phyloP scores from a whole-genome alignment of 1,139 yeast genomes.

The Diutina neorugosa region DNA sequence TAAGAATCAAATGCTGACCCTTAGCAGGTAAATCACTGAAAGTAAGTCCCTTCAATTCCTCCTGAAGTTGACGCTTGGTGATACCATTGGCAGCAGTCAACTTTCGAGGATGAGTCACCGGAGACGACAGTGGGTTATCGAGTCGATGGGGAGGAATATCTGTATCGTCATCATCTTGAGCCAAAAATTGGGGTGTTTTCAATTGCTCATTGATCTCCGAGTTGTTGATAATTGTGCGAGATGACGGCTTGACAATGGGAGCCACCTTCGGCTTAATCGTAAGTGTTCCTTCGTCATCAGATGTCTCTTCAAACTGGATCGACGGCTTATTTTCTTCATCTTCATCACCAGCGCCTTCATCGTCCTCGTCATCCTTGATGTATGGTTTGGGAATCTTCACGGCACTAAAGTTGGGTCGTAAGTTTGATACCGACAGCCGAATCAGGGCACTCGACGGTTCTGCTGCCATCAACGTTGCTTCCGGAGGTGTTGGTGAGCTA shows the following conservation, averaged over 20 bases:
- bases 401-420: conserved; percentile 65
- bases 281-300: conserved; percentile 8
- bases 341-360: conserved; percentile 10
- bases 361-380: conserved; percentile 47
- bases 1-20: conserved; percentile 80
- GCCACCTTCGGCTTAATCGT: background rate
- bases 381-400: conserved; percentile 52
- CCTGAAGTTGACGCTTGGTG: conserved; percentile 27
- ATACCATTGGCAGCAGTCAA: conserved; percentile 12
- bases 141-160: conserved; percentile 5
- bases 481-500: background rate
- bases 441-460: conserved; percentile 13
- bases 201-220: conserved; percentile 27
- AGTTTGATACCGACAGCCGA: conserved; percentile 23
- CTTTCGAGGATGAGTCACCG: background rate
- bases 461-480: background rate
- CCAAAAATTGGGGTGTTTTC: conserved; percentile 23
- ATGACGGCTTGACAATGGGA: conserved; percentile 7
- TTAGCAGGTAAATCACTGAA: conserved; percentile 83
- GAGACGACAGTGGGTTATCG: background rate
- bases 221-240: conserved; percentile 27
- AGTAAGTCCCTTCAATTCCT: conserved; percentile 31
- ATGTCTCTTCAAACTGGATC: conserved; percentile 16
- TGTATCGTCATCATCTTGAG: conserved; percentile 17
- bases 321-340: conserved; percentile 14